Percentiles rank a stretch among this genome's conserved stretches.
Evolutionary conservation across 1,284 basidiomycete genomes (phyloP).

Genomic region (Cutaneotrichosporon sp.): DNA sequence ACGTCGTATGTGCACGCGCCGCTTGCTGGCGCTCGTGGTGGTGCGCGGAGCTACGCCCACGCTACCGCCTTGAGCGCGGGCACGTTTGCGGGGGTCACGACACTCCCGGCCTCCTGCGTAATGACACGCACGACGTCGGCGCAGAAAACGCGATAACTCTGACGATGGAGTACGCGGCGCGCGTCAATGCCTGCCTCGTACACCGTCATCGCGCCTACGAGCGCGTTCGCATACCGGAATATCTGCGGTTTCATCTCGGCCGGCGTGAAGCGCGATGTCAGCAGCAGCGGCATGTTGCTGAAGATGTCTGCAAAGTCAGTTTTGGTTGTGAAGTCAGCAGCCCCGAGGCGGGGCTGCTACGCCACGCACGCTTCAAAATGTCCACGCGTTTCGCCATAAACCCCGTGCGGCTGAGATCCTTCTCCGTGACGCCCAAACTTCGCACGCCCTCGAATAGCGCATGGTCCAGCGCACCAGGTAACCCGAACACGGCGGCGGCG

Average conservation of each 20-base stretch:
- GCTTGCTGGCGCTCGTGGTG: too few relatives aligned
- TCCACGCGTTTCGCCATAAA: constrained; percentile 25
- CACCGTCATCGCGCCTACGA: constrained; percentile 7
- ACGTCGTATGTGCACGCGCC: too few relatives aligned
- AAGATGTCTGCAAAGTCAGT: constrained; percentile 22
- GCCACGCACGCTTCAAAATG: constrained; percentile 16
- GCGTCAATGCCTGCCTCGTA: constrained; percentile 19
- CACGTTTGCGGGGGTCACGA: too few relatives aligned
- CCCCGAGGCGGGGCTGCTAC: too few relatives aligned
- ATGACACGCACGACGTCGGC: constrained; percentile 14
- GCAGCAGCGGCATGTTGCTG: constrained; percentile 21
- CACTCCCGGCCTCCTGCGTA: too few relatives aligned
- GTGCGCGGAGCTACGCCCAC: too few relatives aligned
- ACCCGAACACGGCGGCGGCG: constrained; percentile 45
- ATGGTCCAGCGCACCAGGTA: constrained; percentile 28
- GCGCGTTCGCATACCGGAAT: constrained; percentile 38
- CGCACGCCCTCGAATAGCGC: constrained; percentile 26
- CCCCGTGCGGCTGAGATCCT: constrained; percentile 16
- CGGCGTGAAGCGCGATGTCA: constrained; percentile 21
- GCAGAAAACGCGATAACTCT: constrained; percentile 32
- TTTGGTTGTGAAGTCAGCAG: too few relatives aligned
- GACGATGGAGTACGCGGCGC: constrained; percentile 26
- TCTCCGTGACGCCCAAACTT: constrained; percentile 3
- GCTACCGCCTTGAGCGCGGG: too few relatives aligned
- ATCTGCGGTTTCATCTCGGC: constrained; percentile 33